Evolutionary conservation across 495 filamentous ascomycete species (phyloP), one percentile per base, ranked within the genome.

Genomic region (Penicillium verhagenii): DNA sequence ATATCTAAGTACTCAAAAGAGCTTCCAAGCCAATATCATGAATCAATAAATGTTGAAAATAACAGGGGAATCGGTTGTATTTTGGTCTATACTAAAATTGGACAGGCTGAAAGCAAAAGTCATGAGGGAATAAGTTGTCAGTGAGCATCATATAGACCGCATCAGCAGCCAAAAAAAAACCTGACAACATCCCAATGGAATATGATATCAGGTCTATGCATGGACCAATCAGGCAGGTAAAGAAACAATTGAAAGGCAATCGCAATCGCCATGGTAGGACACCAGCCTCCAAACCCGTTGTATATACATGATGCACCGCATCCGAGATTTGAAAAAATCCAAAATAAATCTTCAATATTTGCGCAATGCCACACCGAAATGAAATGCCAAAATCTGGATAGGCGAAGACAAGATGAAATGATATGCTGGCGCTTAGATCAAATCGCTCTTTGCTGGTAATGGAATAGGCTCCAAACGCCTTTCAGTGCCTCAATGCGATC

Each of bases 391-490:
- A 10, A 18, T n/a, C 16, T 4, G 37, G 18, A 39, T 39, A 29
- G 13, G 24, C 16, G 21, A n/a, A 4, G 23, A 26, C 16, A 31
- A 1, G 0, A 4, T 47, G 4, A 29, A 19, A 16, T 47, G 4
- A 29, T 33, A 16, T 26, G 35, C 11, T 31, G 20, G 28, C 19
- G 31, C 18, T 24, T 25, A 9, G 7, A 14, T 43, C 24, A 60
- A 3, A 53, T 60, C 40, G 56, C 59, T 54, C 88, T 77, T 80
- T 91, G 86, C 59, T 86, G 67, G 67, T 80, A 92, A 21, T 77
- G 78, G 79, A 95, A 87, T 45, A 93, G 72, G 8, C 79, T 81
- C 91, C 91, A 96, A 4, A 95, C 66, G 0, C 86, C 77, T 52
- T 85, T 66, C 77, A 93, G 84, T 3, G 85, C 86, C 61, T 87